These are phyloP conservation scores for Zoysia japonica DNA, from an alignment of 176 grass and related monocot species.

Conservation along the genomic window DNA sequence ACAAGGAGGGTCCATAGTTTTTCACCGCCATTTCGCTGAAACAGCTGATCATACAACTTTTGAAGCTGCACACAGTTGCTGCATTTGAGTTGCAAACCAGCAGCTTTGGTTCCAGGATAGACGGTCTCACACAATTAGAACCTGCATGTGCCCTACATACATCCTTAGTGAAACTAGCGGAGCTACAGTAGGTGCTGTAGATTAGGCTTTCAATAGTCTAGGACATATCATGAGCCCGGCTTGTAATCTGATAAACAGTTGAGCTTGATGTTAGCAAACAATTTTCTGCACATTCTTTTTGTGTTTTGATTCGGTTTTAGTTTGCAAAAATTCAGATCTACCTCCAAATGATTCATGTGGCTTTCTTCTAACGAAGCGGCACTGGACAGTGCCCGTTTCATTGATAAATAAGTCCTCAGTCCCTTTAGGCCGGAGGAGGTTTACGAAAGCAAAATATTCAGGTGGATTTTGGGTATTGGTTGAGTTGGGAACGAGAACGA, in stretches of 20 bases:
- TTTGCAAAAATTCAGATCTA: neutral
- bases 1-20: constrained; percentile 1
- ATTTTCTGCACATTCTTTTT: neutral
- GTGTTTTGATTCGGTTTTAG: too few species aligned
- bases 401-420: too few species aligned
- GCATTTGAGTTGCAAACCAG: neutral
- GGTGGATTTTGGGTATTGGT: too few species aligned
- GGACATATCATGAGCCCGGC: neutral
- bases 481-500: too few species aligned
- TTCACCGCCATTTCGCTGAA: neutral
- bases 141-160: neutral
- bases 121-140: neutral
- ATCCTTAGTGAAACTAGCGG: constrained; percentile 18
- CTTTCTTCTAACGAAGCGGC: too few species aligned
- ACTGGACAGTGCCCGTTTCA: too few species aligned
- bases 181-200: constrained; percentile 1
- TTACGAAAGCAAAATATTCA: too few species aligned
- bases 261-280: neutral
- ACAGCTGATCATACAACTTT: neutral
- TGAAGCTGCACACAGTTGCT: constrained; percentile 10
- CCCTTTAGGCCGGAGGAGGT: too few species aligned
- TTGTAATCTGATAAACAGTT: constrained; percentile 13
- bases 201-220: constrained; percentile 28
- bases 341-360: neutral
- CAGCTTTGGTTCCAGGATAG: constrained; percentile 9